A percentile compares a stretch with the other conserved stretches of the same genome.
These are phyloP conservation scores for Bolboschoenus planiculmis DNA, from an alignment of 176 grass and related monocot species.

Conservation along the genomic window DNA sequence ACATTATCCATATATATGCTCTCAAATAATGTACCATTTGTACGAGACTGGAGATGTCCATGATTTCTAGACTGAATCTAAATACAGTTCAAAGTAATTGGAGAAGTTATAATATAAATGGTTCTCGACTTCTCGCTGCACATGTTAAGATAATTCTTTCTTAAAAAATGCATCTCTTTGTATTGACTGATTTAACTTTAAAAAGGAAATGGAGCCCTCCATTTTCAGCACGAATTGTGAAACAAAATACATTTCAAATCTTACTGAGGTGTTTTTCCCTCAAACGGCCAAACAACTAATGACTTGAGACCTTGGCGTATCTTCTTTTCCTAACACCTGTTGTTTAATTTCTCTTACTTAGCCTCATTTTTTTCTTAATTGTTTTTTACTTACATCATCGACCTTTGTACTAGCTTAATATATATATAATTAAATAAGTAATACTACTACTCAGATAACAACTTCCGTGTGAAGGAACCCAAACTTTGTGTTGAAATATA, in stretches of 20 bases:
- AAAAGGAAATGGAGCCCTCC: not conserved
- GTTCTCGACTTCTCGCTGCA: not conserved
- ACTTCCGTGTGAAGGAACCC: not conserved
- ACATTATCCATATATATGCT: not conserved
- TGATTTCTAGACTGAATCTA: not conserved
- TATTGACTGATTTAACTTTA: not conserved
- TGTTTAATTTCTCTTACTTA: not conserved
- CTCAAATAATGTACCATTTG: not conserved
- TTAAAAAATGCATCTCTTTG: not conserved
- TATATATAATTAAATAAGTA: not conserved
- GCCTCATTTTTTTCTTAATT: conserved; percentile 17
- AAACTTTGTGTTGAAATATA: not conserved
- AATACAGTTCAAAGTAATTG: no score
- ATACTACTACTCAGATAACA: not conserved
- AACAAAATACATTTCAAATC: not conserved
- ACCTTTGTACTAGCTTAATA: no score
- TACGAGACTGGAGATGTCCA: not conserved
- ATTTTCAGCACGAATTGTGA: not conserved
- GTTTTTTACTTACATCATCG: no score
- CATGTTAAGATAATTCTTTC: not conserved
- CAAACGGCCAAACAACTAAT: no score
- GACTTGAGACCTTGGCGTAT: not conserved
- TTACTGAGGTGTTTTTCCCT: no score
- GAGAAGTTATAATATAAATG: no score
- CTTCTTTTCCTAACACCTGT: conserved; percentile 7